Evolutionary conservation across 768 basidiomycete species (phyloP).

Genomic region (Hypholoma fasciculare): DNA sequence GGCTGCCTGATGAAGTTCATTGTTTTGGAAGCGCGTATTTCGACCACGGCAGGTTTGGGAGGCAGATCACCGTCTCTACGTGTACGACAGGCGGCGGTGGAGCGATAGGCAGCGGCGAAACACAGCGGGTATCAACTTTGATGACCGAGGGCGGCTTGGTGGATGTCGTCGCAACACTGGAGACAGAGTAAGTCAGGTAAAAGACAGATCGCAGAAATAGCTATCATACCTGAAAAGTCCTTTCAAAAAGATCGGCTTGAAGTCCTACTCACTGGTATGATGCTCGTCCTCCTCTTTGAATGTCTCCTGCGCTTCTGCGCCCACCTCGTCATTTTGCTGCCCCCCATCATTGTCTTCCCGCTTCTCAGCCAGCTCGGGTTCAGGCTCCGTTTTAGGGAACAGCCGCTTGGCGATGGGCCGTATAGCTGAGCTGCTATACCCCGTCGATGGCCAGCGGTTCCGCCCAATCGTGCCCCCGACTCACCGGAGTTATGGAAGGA

Average conservation of each 20-base stretch:
- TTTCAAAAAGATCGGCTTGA: slow-evolving; percentile 95
- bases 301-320: slow-evolving; percentile 35
- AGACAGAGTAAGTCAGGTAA: slow-evolving; percentile 5
- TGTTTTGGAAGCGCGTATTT: no score
- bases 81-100: no score
- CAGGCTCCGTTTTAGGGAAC: slow-evolving; percentile 49
- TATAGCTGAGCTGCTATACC: slow-evolving; percentile 40
- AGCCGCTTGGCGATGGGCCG: slow-evolving; percentile 43
- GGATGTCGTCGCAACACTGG: slow-evolving; percentile 91
- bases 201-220: slow-evolving; percentile 2
- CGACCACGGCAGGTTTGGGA: no score
- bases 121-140: slow-evolving; percentile 81
- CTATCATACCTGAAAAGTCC: slow-evolving; percentile 82
- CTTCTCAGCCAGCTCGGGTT: slow-evolving; percentile 45
- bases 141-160: slow-evolving; percentile 82
- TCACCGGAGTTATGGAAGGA: slow-evolving; percentile 2
- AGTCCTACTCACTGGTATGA: slow-evolving; percentile 62
- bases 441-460: slow-evolving; percentile 71
- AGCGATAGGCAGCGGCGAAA: no score
- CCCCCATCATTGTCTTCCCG: slow-evolving; percentile 38
- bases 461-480: slow-evolving; percentile 59
- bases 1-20: no score
- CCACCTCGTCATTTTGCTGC: slow-evolving; percentile 24
- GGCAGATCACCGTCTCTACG: no score
- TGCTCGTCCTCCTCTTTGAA: slow-evolving; percentile 50